Evolutionary conservation across 352 stramenopile genomes (phyloP), one percentile per base, ranked within the genome.

Genomic region (Globisporangium canariense): DNA sequence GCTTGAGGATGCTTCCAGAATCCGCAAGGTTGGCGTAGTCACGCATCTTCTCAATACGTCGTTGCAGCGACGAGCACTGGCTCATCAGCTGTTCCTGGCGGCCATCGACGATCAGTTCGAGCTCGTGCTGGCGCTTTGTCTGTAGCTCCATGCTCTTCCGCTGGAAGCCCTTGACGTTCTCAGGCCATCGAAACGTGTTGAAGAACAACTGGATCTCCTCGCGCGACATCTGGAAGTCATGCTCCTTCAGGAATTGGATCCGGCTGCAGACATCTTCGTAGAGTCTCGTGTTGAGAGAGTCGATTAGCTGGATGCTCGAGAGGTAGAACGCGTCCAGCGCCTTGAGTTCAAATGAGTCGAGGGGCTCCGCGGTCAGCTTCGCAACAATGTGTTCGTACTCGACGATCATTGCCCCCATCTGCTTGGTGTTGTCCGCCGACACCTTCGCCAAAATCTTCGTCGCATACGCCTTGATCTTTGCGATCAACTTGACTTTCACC

Each of bases 201-300:
- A 96, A 92, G 60, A 98, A 95, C 25, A 96, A 75, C 65, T 97
- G 85, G 10, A 98, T 81, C 50, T 98, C 92, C 49, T 98, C 93
- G 0, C 91, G 78, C 18, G 75, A 74, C 73, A 96, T 89, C 18
- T 86, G 76, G 65, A 90, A 97, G 59, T 96, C 85, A 56, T 97
- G 89, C 36, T 88, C 78, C 22, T 97, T 88, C 6, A 98, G 75
- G 54, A 98, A 98, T 58, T 88, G 82, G 32, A 96, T 68, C n/a
- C 83, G 75, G 22, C 76, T 75, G 51, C 86, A 90, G 22, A 96
- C 77, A 43, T 94, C 81, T 6, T 91, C 75, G 28, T 78, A 87
- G 50, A 97, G 82, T 66, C 89, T 87, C 14, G 63, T 69, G 58
- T 93, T 89, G 14, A 98, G 70, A 8, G 61, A 63, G 46, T 85